Conservation (phyloP, 192 early-diverging fungal species). For the Coemansia sp. region DNA sequence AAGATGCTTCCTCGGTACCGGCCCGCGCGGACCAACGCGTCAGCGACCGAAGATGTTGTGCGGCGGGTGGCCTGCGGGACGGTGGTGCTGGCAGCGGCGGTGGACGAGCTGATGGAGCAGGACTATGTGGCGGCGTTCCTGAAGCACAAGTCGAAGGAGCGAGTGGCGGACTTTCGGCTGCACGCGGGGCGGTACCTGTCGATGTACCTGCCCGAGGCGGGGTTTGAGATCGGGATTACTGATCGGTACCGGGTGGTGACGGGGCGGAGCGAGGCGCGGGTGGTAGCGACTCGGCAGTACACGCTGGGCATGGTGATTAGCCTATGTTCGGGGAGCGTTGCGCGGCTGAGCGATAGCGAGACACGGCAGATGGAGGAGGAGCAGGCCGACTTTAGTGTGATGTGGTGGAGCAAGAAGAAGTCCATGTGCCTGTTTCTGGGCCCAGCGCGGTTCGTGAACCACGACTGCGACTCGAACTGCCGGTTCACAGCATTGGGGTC, state of each 20-base stretch:
- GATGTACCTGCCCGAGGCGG: conserved; percentile 59
- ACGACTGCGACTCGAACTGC: conserved; percentile 66
- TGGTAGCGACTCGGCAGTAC: conserved; percentile 35
- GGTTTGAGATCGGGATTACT: conserved; percentile 60
- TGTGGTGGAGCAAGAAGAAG: conserved; percentile 54
- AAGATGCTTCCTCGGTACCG: conserved; percentile 43
- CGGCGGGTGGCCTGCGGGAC: conserved; percentile 15
- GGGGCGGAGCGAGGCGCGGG: conserved; percentile 25
- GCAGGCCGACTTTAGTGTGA: conserved; percentile 59
- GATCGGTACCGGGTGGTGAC: conserved; percentile 49
- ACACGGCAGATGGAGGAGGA: conserved; percentile 28
- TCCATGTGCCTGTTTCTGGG: conserved; percentile 61
- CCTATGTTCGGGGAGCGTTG: conserved; percentile 53
- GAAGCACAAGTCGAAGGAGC: conserved; percentile 20
- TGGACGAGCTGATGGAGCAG: conserved; percentile 20
- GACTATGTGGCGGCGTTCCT: conserved; percentile 32
- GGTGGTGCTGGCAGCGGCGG: conserved; percentile 10
- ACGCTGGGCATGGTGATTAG: conserved; percentile 29
- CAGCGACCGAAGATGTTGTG: conserved; percentile 6
- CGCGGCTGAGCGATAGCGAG: conserved; percentile 40
- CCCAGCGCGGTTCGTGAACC: conserved; percentile 70
- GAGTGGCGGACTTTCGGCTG: conserved; percentile 22
- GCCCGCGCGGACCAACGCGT: conserved; percentile 9
- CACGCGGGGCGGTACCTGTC: conserved; percentile 56
- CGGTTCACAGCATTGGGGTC: conserved; percentile 39